Evolutionary conservation across 176 grass and related monocot genomes (phyloP).

Genomic region (Chrysopogon serrulatus): DNA sequence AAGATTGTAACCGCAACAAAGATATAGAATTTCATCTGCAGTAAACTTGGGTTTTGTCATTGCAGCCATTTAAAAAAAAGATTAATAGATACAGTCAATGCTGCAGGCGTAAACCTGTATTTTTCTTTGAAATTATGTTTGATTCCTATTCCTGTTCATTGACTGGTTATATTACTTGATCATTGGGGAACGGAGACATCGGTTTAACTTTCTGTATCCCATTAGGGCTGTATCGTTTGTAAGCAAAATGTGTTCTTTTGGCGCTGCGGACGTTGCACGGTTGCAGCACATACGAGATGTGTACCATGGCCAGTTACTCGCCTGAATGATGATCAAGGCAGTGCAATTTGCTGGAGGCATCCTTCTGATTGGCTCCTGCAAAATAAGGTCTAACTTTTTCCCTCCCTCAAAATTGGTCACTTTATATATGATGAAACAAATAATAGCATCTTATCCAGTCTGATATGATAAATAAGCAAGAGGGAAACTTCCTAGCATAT

Average conservation of each 20-base stretch:
- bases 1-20: neutral
- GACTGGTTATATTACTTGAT: neutral
- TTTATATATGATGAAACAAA: neutral
- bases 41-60: neutral
- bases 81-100: neutral
- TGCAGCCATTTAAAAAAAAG: neutral
- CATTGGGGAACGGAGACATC: neutral
- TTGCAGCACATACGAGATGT: constrained; percentile 78
- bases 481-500: neutral
- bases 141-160: neutral
- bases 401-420: constrained; percentile 19
- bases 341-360: constrained; percentile 64
- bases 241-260: constrained; percentile 75
- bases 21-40: neutral
- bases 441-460: neutral
- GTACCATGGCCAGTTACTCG: constrained; percentile 62
- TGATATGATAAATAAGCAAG: neutral
- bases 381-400: constrained; percentile 60
- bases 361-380: constrained; percentile 60
- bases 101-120: neutral
- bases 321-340: constrained; percentile 40
- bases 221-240: constrained; percentile 69
- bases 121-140: neutral
- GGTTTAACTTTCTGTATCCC: constrained; percentile 22
- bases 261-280: constrained; percentile 72